Conservation (phyloP, 805 yeast genomes). For the Candida qinlingensis region DNA sequence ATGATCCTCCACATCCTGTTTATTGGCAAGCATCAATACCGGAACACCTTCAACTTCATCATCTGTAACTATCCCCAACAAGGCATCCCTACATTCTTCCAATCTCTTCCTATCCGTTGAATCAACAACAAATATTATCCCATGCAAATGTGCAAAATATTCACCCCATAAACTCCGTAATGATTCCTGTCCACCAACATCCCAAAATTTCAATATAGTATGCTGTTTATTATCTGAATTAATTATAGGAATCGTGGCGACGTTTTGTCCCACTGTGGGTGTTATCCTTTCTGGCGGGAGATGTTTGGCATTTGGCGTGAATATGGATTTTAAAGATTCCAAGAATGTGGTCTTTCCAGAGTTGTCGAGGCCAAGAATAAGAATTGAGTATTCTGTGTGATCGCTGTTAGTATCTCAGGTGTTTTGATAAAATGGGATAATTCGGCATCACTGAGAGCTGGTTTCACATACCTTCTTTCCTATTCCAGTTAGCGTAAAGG, state of each 20-base stretch:
- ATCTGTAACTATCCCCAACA: slow-evolving; percentile 49
- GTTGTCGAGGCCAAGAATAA: slow-evolving; percentile 87
- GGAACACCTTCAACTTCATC: slow-evolving; percentile 76
- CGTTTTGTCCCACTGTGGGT: slow-evolving; percentile 96
- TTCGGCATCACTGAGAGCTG: no score
- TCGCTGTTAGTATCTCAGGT: not conserved
- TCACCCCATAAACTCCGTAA: slow-evolving; percentile 82
- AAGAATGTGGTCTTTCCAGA: slow-evolving; percentile 90
- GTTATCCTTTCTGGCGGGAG: slow-evolving; percentile 57
- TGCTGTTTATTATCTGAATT: not conserved
- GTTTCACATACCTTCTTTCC: slow-evolving; percentile 40
- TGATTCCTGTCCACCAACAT: slow-evolving; percentile 91
- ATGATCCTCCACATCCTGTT: slow-evolving; percentile 73
- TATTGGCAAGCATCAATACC: slow-evolving; percentile 89
- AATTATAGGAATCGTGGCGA: slow-evolving; percentile 32
- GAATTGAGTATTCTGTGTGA: slow-evolving; percentile 55
- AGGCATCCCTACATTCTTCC: slow-evolving; percentile 71
- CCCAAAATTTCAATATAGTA: slow-evolving; percentile 76
- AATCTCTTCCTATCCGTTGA: slow-evolving; percentile 80
- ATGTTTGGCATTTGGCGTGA: slow-evolving; percentile 40
- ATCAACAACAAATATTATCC: slow-evolving; percentile 87
- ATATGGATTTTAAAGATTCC: slow-evolving; percentile 57
- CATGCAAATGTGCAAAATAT: slow-evolving; percentile 83
- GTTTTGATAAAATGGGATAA: not conserved
- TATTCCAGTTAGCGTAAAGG: slow-evolving; percentile 51